Evolutionary conservation across 306 rosid species (phyloP).

Genomic region (Chamaecrista fasciculata): DNA sequence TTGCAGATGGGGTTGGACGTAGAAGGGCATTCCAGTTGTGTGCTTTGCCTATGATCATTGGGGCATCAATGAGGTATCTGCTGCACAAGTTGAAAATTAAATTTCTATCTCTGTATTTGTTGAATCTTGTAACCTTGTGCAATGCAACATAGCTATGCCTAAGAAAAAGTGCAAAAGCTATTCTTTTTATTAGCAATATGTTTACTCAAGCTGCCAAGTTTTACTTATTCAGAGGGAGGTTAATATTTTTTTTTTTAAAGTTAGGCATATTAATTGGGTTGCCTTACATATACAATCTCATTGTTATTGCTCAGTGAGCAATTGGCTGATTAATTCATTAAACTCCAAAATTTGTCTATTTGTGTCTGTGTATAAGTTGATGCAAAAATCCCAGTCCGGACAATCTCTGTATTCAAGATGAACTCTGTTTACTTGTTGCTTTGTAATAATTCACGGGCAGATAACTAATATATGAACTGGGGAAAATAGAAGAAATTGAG

Average conservation of each 20-base stretch:
- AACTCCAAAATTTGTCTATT: neutral
- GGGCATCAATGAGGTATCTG: constrained; percentile 71
- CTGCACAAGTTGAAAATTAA: neutral
- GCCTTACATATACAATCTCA: neutral
- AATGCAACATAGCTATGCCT: neutral
- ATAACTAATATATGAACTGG: neutral
- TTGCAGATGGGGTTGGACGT: constrained; percentile 81
- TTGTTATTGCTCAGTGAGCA: constrained; percentile 4
- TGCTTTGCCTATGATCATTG: constrained; percentile 86
- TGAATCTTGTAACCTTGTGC: constrained; percentile 14
- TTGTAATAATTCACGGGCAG: neutral
- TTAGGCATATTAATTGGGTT: neutral
- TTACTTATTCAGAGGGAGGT: neutral
- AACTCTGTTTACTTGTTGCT: constrained; percentile 4
- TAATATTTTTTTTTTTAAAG: neutral
- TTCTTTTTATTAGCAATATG: neutral
- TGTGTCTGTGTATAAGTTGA: neutral
- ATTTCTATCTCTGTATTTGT: constrained; percentile 4
- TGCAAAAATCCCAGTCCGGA: neutral
- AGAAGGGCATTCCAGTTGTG: constrained; percentile 85
- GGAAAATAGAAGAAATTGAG: constrained; percentile 15
- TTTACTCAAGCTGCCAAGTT: neutral
- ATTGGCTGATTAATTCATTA: neutral
- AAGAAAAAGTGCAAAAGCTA: neutral
- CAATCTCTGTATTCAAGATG: neutral